Conservation (phyloP, 768 basidiomycete genomes). For the Hysterangium stoloniferum region DNA sequence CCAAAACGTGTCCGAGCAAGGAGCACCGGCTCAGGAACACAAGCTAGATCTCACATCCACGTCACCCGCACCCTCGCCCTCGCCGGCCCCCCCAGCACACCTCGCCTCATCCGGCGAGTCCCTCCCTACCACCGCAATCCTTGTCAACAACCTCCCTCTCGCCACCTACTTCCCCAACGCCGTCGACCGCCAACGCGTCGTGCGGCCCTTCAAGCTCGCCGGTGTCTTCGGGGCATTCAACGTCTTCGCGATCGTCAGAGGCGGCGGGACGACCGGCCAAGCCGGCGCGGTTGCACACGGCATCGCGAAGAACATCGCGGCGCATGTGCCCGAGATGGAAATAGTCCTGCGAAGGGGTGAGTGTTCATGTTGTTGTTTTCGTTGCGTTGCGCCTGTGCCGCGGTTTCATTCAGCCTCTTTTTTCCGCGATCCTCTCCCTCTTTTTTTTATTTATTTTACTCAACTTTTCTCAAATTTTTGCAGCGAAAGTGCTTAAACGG, state of each 20-base stretch:
- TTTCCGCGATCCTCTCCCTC: constrained; percentile 8
- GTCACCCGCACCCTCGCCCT: constrained; percentile 16
- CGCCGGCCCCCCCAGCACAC: constrained; percentile 23
- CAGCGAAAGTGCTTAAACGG: constrained; percentile 79
- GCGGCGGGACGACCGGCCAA: constrained; percentile 89
- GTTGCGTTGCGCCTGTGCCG: not conserved
- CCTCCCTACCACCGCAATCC: constrained; percentile 48
- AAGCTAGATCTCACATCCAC: constrained; percentile 11
- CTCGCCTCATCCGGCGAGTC: not conserved
- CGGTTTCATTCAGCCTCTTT: no score
- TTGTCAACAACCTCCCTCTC: constrained; percentile 81
- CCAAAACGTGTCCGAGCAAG: not conserved
- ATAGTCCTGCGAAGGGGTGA: constrained; percentile 65
- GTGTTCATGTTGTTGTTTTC: constrained; percentile 18
- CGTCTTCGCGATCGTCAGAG: constrained; percentile 63
- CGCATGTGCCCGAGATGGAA: constrained; percentile 60
- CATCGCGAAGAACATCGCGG: constrained; percentile 65
- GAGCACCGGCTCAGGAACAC: constrained; percentile 7
- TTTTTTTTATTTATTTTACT: not conserved
- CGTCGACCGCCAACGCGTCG: constrained; percentile 71
- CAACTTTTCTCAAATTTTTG: constrained; percentile 4
- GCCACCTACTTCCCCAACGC: constrained; percentile 69
- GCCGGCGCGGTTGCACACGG: constrained; percentile 80
- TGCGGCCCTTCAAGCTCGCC: constrained; percentile 78
- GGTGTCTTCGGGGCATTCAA: constrained; percentile 83